These are phyloP conservation scores for Didymellaceae sp. DNA, from an alignment of 2,329 filamentous ascomycete species.

Conservation along the genomic window DNA sequence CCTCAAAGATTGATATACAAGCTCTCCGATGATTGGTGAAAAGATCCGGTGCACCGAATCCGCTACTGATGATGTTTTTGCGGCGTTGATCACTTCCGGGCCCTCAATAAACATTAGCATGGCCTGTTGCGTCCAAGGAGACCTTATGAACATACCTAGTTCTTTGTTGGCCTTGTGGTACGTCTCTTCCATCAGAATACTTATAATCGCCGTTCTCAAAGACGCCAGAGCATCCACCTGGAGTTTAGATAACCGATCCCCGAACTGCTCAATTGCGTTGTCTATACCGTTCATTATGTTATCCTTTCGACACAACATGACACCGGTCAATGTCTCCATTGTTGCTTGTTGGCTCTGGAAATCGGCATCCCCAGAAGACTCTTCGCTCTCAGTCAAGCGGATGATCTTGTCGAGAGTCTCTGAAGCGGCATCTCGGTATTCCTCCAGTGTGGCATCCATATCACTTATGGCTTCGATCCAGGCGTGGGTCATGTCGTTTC, in stretches of 20 bases:
- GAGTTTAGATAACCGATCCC: not conserved
- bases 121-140: not conserved
- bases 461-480: not conserved
- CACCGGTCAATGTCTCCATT: not conserved
- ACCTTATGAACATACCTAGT: conserved; percentile 14
- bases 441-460: not conserved
- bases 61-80: not conserved
- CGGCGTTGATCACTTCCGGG: not conserved
- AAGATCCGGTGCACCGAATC: not conserved
- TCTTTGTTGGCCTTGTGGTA: conserved; percentile 31
- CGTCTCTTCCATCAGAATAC: conserved; percentile 22
- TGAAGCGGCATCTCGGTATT: too few relatives aligned
- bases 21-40: not conserved
- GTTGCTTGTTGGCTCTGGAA: too few relatives aligned
- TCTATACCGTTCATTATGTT: not conserved
- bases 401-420: too few relatives aligned
- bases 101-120: not conserved
- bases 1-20: not conserved
- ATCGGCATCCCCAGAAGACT: too few relatives aligned
- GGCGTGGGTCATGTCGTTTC: not conserved
- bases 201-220: conserved; percentile 23
- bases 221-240: not conserved
- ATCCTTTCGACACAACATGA: not conserved
- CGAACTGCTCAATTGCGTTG: not conserved
- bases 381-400: too few relatives aligned